These are phyloP conservation scores for Rubroshorea leprosula DNA, from an alignment of 345 rosid species.

Conservation along the genomic window DNA sequence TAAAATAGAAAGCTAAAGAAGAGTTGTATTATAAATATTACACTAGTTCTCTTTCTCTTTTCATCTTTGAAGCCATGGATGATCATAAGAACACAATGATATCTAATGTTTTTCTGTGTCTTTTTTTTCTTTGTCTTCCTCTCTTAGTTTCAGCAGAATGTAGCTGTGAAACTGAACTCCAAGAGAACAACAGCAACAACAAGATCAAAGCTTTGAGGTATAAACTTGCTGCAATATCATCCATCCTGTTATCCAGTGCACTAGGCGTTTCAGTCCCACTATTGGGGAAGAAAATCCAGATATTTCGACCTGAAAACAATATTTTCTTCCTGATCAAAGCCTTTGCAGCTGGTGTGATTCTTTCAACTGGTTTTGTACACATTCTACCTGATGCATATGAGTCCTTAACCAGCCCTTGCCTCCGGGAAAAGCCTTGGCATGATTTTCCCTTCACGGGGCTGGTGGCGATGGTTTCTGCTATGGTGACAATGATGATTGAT, in stretches of 20 bases:
- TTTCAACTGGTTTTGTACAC: constrained; percentile 38
- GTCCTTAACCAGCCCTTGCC: constrained; percentile 32
- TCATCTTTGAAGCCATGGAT: not conserved
- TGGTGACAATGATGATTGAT: constrained; percentile 37
- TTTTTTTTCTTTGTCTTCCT: not conserved
- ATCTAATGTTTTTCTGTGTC: not conserved
- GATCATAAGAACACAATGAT: not conserved
- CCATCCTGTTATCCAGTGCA: not conserved
- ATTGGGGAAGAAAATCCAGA: not conserved
- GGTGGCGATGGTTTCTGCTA: constrained; percentile 34
- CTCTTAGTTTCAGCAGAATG: constrained; percentile 11
- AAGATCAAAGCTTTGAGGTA: not conserved
- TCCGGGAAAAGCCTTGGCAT: constrained; percentile 20
- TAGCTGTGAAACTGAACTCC: constrained; percentile 10
- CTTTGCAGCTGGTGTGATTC: constrained; percentile 42
- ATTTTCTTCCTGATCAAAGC: constrained; percentile 39
- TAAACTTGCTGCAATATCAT: not conserved
- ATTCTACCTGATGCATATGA: constrained; percentile 40
- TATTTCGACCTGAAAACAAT: constrained; percentile 24
- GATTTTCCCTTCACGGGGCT: constrained; percentile 39
- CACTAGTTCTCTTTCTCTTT: too few species aligned
- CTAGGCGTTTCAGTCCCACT: not conserved
- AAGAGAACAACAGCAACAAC: not conserved
- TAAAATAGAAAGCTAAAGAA: too few species aligned
- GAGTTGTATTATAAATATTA: too few species aligned